A percentile compares a stretch with the other conserved stretches of the same genome.
phyloP scores from a whole-genome alignment of 495 filamentous ascomycete species.

The Xanthoparmelia taractica region DNA sequence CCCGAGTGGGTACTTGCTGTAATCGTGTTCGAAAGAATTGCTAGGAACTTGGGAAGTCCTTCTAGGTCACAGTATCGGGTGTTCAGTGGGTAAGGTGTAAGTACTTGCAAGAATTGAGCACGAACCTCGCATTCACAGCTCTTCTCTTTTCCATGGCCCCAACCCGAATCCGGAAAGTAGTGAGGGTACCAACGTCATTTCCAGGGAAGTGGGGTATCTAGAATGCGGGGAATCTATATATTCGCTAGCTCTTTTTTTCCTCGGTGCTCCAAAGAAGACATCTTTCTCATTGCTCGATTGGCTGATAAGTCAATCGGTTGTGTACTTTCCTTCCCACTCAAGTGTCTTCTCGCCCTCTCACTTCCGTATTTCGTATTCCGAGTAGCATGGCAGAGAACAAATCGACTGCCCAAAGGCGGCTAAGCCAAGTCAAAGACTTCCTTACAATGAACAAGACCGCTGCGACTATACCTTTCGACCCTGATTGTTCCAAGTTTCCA shows the following conservation, averaged over 20 bases:
- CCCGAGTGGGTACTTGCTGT: too few species aligned
- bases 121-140: too few species aligned
- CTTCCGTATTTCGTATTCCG: neutral
- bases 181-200: too few species aligned
- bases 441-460: conserved; percentile 39
- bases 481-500: conserved; percentile 45
- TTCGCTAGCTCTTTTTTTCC: neutral
- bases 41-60: too few species aligned
- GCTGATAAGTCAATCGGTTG: neutral
- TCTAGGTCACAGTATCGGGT: too few species aligned
- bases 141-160: too few species aligned
- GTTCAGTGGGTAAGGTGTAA: too few species aligned
- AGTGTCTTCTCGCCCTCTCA: neutral
- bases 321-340: neutral
- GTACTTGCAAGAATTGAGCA: too few species aligned
- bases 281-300: neutral
- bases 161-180: too few species aligned
- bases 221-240: neutral
- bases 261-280: neutral
- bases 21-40: too few species aligned
- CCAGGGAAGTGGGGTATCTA: too few species aligned
- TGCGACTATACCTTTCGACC: conserved; percentile 47
- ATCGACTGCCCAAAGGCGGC: conserved; percentile 26
- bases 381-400: conserved; percentile 6
- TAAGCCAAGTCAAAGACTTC: conserved; percentile 37